Percentiles rank a stretch among this genome's conserved stretches.
These are phyloP conservation scores for Odontarrhena argentea DNA, from an alignment of 345 rosid species.

Conservation along the genomic window DNA sequence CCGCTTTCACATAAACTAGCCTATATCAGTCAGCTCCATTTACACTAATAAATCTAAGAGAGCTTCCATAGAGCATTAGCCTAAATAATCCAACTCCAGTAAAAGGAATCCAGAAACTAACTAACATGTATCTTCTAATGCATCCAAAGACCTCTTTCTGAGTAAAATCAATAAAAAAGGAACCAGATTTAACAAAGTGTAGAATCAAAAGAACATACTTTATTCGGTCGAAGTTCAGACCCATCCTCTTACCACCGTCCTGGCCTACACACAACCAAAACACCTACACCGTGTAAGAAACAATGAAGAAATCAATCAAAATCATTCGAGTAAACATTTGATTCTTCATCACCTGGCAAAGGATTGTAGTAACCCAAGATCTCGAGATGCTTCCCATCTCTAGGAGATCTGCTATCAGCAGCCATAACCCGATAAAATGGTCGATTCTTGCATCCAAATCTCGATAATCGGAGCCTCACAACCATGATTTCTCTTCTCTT, in stretches of 20 bases:
- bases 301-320: not conserved
- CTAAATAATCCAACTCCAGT: no score
- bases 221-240: conserved; percentile 83
- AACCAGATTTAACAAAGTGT: no score
- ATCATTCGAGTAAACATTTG: not conserved
- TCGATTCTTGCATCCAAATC: conserved; percentile 83
- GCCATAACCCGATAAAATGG: conserved; percentile 92
- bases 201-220: conserved; percentile 62
- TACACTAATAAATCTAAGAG: not conserved
- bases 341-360: conserved; percentile 57
- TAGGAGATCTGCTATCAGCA: conserved; percentile 81
- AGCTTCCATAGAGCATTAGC: not conserved
- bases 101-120: no score
- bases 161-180: no score
- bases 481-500: conserved; percentile 52
- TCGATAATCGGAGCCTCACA: conserved; percentile 70
- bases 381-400: conserved; percentile 92
- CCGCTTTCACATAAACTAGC: not conserved
- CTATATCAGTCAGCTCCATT: not conserved
- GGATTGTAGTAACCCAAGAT: conserved; percentile 85
- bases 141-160: no score
- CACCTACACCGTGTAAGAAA: no score
- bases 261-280: conserved; percentile 61
- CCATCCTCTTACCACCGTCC: conserved; percentile 94
- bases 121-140: no score